These are phyloP conservation scores for Tylopilus balloui DNA, from an alignment of 768 basidiomycete genomes.

Conservation along the genomic window DNA sequence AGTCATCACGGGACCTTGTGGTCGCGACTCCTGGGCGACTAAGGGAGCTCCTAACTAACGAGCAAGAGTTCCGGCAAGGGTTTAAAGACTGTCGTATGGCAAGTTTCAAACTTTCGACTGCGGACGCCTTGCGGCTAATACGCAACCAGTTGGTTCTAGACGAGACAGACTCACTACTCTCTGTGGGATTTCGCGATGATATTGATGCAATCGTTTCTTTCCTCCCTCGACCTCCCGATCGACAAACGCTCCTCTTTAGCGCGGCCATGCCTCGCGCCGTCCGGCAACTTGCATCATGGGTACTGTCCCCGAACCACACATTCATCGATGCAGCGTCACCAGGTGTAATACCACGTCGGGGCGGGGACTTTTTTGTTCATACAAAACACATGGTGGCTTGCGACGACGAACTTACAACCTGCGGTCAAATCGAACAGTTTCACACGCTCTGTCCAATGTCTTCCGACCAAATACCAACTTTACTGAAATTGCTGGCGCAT, in stretches of 20 bases:
- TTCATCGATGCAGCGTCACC: constrained; percentile 72
- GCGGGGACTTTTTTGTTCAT: neutral
- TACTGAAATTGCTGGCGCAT: constrained; percentile 76
- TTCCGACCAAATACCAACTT: constrained; percentile 69
- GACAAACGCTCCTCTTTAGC: constrained; percentile 92
- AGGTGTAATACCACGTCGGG: constrained; percentile 32
- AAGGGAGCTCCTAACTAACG: constrained; percentile 62
- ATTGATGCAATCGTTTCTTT: constrained; percentile 64
- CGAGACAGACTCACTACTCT: constrained; percentile 86
- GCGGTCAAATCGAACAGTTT: constrained; percentile 77
- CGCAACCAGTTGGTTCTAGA: constrained; percentile 73
- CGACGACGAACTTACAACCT: constrained; percentile 42
- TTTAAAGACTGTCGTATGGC: constrained; percentile 58
- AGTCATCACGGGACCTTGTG: constrained; percentile 69
- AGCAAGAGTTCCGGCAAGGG: constrained; percentile 49
- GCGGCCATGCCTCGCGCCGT: constrained; percentile 78
- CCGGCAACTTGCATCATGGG: constrained; percentile 59
- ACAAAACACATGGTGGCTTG: neutral
- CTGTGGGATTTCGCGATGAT: constrained; percentile 90
- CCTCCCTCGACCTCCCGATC: constrained; percentile 56
- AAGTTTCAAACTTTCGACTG: constrained; percentile 22
- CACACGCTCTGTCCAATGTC: constrained; percentile 67
- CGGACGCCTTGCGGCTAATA: constrained; percentile 3
- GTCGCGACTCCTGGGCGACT: constrained; percentile 90
- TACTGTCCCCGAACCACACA: constrained; percentile 55